phyloP scores from a whole-genome alignment of 805 yeast species.

The Isabelozyma heimii region DNA sequence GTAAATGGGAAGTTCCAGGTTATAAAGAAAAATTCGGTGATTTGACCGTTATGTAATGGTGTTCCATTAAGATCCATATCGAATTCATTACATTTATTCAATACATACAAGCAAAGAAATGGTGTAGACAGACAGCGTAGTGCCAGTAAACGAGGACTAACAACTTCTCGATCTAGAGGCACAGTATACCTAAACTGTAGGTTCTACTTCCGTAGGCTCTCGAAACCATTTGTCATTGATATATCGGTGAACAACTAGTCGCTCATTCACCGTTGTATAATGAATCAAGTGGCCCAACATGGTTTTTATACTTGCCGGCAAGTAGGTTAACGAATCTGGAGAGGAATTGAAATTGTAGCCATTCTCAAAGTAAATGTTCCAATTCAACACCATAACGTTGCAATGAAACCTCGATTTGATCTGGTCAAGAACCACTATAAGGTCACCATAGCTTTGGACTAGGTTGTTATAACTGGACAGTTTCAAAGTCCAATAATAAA shows the following conservation, averaged over 20 bases:
- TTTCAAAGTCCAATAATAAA: conserved; percentile 31
- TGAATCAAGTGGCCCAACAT: background rate
- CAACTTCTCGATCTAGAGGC: no score
- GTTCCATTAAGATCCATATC: background rate
- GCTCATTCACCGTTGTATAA: background rate
- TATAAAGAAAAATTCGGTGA: conserved; percentile 98
- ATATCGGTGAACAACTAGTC: background rate
- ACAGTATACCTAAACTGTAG: no score
- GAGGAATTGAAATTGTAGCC: conserved; percentile 14
- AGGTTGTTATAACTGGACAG: background rate
- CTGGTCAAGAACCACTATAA: conserved; percentile 1
- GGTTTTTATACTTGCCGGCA: background rate
- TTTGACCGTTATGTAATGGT: conserved; percentile 78
- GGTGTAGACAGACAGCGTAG: background rate
- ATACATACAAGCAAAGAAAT: no score
- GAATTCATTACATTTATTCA: background rate
- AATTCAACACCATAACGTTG: conserved; percentile 22
- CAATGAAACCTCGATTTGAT: conserved; percentile 16
- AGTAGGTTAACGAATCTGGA: background rate
- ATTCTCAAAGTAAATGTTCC: conserved; percentile 26
- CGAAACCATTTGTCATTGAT: background rate
- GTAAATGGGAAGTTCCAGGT: conserved; percentile 97
- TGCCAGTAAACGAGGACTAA: background rate
- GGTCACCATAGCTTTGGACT: background rate
- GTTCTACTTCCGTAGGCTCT: background rate